A percentile compares a stretch with the other conserved stretches of the same genome.
phyloP scores from a whole-genome alignment of 768 basidiomycete species.

The Hydnomerulius pinastri region DNA sequence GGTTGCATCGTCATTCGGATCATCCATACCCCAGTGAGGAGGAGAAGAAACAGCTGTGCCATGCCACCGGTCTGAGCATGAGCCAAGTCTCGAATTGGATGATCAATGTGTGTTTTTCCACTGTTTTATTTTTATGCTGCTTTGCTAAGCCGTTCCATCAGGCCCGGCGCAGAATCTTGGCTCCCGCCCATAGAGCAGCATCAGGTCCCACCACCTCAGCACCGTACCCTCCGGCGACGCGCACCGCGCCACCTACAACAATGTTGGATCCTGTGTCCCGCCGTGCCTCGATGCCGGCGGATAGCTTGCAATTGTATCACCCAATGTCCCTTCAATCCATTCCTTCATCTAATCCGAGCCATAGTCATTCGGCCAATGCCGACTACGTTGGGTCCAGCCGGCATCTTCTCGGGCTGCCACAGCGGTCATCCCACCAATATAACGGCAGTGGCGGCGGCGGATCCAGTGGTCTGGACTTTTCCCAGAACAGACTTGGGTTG shows the following conservation, averaged over 20 bases:
- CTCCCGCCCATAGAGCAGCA: conserved; percentile 76
- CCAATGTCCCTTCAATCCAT: conserved; percentile 74
- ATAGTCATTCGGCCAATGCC: conserved; percentile 32
- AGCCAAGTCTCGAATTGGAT: conserved; percentile 92
- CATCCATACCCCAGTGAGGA: conserved; percentile 90
- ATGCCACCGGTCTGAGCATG: conserved; percentile 86
- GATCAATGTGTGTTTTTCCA: conserved; percentile 67
- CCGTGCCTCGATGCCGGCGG: conserved; percentile 68
- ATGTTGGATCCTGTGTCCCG: conserved; percentile 46
- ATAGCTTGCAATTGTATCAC: conserved; percentile 73
- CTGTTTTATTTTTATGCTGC: conserved; percentile 20
- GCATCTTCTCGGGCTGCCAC: conserved; percentile 48
- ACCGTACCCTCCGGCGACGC: conserved; percentile 59
- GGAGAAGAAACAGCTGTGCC: conserved; percentile 87
- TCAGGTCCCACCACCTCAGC: conserved; percentile 77
- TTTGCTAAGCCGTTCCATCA: conserved; percentile 31
- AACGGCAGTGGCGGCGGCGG: conserved; percentile 17
- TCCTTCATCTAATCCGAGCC: conserved; percentile 31
- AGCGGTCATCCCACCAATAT: conserved; percentile 33
- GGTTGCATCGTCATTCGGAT: conserved; percentile 86
- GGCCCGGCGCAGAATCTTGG: conserved; percentile 82
- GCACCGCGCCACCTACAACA: conserved; percentile 21
- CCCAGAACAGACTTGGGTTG: conserved; percentile 41
- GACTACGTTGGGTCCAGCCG: conserved; percentile 47
- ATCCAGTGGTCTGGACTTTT: conserved; percentile 22